Percentiles rank a stretch among this genome's conserved stretches.
These are phyloP conservation scores for Globisporangium polare DNA, from an alignment of 352 stramenopile genomes.

Conservation along the genomic window DNA sequence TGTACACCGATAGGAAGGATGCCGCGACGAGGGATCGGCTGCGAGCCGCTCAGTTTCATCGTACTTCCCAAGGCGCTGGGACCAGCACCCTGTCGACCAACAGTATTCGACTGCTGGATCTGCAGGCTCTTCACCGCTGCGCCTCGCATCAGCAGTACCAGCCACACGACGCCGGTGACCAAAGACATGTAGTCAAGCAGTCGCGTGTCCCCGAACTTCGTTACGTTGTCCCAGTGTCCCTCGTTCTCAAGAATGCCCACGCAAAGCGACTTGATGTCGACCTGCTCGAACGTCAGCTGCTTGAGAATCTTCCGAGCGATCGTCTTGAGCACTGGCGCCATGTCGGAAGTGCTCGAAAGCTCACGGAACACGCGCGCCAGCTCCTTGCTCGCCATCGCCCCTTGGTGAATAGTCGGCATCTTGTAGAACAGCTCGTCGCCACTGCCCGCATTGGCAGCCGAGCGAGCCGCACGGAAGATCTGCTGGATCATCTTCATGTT, in stretches of 20 bases:
- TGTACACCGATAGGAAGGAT: conserved; percentile 23
- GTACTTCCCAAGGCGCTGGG: conserved; percentile 29
- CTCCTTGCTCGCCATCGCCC: conserved; percentile 61
- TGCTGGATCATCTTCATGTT: conserved; percentile 90
- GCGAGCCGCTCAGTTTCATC: conserved; percentile 46
- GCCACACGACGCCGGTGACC: conserved; percentile 70
- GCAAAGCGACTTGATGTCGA: conserved; percentile 79
- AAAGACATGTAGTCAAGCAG: conserved; percentile 79
- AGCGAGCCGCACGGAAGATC: conserved; percentile 70
- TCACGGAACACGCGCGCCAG: conserved; percentile 79
- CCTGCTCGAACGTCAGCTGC: conserved; percentile 75
- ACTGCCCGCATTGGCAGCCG: conserved; percentile 13
- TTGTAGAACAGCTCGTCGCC: conserved; percentile 65
- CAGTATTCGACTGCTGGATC: conserved; percentile 66
- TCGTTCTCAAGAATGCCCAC: conserved; percentile 75
- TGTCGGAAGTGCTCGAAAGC: conserved; percentile 64
- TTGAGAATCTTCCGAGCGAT: conserved; percentile 85
- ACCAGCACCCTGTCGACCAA: conserved; percentile 28
- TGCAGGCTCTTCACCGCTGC: conserved; percentile 84
- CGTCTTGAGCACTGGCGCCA: conserved; percentile 78
- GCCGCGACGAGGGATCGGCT: conserved; percentile 49
- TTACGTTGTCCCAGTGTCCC: conserved; percentile 63
- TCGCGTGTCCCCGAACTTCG: conserved; percentile 50
- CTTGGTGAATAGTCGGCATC: conserved; percentile 43
- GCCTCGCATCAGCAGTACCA: conserved; percentile 74